Evolutionary conservation across 2,329 filamentous ascomycete species (phyloP).

Genomic region (Xylaria sp.): DNA sequence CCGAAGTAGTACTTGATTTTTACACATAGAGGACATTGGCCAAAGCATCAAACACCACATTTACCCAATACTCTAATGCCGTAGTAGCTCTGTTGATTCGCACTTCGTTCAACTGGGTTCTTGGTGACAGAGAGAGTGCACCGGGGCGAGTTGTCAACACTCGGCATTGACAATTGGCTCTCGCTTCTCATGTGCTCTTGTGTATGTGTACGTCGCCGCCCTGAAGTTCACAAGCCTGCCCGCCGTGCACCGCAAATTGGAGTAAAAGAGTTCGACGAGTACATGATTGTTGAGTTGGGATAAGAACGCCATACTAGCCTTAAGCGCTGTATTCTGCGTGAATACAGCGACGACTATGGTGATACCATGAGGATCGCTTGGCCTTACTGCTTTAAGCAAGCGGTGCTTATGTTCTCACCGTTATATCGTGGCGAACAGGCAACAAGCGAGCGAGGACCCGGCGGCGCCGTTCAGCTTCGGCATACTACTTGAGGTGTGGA

Average conservation of each 20-base stretch:
- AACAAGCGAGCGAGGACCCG: not conserved
- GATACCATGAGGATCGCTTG: slow-evolving; percentile 10
- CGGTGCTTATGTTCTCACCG: not conserved
- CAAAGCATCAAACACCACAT: not conserved
- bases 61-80: too few relatives aligned
- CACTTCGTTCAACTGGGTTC: not conserved
- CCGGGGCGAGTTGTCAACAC: not conserved
- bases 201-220: not conserved
- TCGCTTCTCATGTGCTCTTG: not conserved
- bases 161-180: not conserved
- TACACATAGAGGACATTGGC: not conserved
- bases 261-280: not conserved
- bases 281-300: not conserved
- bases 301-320: too few relatives aligned
- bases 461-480: slow-evolving; percentile 13
- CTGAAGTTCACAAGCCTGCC: not conserved
- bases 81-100: not conserved
- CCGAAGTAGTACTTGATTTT: not conserved
- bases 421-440: not conserved
- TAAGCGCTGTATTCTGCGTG: too few relatives aligned
- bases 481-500: not conserved
- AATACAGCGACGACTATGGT: not conserved
- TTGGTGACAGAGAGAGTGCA: not conserved
- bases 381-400: slow-evolving; percentile 9
- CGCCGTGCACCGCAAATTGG: not conserved